Conservation (phyloP, 441 rosid species). For the Brassica balearica region DNA sequence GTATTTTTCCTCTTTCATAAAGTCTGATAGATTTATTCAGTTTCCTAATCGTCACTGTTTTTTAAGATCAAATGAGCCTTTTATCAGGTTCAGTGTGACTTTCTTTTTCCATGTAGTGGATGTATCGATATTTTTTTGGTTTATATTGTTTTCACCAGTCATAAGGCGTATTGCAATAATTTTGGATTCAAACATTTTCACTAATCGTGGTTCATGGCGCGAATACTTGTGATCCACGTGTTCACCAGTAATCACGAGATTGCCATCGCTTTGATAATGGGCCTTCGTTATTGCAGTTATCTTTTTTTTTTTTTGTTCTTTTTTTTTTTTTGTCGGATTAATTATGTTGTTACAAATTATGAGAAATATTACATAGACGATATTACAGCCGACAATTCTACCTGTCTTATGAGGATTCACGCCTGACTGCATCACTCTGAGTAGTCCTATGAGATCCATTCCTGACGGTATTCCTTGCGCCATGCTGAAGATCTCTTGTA, state of each 20-base stretch:
- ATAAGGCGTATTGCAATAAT: not conserved
- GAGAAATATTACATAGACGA: too few relatives aligned
- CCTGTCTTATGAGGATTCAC: too few relatives aligned
- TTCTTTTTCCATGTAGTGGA: not conserved
- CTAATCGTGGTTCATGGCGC: not conserved
- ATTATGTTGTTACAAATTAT: too few relatives aligned
- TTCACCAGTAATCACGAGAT: not conserved
- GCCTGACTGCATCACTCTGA: too few relatives aligned
- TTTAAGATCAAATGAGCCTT: not conserved
- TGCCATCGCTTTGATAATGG: not conserved
- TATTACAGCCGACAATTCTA: too few relatives aligned
- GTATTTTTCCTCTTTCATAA: not conserved
- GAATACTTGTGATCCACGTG: not conserved
- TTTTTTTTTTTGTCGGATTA: too few relatives aligned
- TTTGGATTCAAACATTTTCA: not conserved
- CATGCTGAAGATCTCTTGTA: too few relatives aligned
- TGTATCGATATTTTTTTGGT: not conserved
- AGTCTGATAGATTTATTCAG: conserved; percentile 7
- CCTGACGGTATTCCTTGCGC: too few relatives aligned
- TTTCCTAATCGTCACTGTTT: not conserved
- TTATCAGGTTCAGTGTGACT: not conserved
- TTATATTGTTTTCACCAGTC: not conserved
- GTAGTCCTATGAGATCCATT: too few relatives aligned
- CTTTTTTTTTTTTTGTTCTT: not conserved
- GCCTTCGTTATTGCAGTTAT: not conserved